Conservation (phyloP, 176 grass and related monocot species). For the Bromus sterilis region DNA sequence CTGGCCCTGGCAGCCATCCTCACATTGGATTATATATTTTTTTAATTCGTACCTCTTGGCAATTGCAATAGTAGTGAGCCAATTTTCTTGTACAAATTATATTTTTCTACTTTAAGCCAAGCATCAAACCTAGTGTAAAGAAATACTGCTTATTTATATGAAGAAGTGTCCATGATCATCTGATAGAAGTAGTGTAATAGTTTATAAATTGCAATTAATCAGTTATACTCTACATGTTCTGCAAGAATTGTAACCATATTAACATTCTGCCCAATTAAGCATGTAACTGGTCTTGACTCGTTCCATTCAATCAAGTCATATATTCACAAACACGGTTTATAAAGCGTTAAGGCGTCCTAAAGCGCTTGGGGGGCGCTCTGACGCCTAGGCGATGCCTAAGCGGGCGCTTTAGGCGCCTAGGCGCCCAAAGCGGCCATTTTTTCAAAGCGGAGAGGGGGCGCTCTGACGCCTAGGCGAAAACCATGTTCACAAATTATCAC, state of each 20-base stretch:
- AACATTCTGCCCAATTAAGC: not conserved
- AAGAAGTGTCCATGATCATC: not conserved
- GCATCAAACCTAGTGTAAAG: not conserved
- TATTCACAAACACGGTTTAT: too few species aligned
- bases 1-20: not conserved
- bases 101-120: not conserved
- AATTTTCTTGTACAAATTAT: not conserved
- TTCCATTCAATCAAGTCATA: not conserved
- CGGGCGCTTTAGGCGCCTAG: too few species aligned
- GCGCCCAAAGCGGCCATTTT: too few species aligned
- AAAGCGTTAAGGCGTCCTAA: too few species aligned
- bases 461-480: too few species aligned
- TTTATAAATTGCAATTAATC: not conserved
- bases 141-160: not conserved
- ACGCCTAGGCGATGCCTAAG: too few species aligned
- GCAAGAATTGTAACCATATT: not conserved
- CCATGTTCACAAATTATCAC: too few species aligned
- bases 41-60: not conserved
- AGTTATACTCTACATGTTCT: not conserved
- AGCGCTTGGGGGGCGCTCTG: too few species aligned
- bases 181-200: not conserved
- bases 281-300: not conserved
- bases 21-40: not conserved
- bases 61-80: not conserved
- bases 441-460: too few species aligned